phyloP scores from a whole-genome alignment of 2,329 filamentous ascomycete species.

The Lasiodiplodia citricola region DNA sequence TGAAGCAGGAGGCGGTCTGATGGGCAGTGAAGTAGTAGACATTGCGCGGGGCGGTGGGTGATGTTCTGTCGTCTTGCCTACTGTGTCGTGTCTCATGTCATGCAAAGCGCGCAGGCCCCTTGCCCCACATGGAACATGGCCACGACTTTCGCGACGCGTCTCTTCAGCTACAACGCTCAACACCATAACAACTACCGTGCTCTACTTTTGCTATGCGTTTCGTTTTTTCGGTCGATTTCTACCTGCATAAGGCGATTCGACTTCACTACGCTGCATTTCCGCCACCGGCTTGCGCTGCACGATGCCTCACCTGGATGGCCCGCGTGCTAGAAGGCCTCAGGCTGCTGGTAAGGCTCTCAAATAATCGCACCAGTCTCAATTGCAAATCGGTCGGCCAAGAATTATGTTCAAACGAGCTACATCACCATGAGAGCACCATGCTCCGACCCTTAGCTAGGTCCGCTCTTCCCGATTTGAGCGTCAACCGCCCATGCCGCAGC shows the following conservation, averaged over 20 bases:
- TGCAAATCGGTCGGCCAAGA: too few species aligned
- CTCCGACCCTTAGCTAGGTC: too few species aligned
- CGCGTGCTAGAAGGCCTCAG: background rate
- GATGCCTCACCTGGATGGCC: background rate
- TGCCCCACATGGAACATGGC: background rate
- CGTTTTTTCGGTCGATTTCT: background rate
- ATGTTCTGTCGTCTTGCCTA: background rate
- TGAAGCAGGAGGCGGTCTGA: background rate
- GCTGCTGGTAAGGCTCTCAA: background rate
- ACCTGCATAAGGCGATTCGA: background rate
- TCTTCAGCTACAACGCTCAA: too few species aligned
- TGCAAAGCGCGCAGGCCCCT: background rate
- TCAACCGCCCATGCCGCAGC: too few species aligned
- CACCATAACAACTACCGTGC: background rate
- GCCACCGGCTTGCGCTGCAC: background rate
- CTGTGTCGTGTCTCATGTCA: background rate
- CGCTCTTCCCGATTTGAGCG: too few species aligned
- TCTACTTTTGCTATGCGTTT: background rate
- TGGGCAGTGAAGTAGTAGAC: background rate
- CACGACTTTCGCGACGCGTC: background rate
- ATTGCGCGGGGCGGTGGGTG: background rate
- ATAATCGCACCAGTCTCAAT: background rate
- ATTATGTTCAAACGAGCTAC: too few species aligned
- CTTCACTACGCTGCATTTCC: background rate
- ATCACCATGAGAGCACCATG: too few species aligned